A percentile compares a stretch with the other conserved stretches of the same genome.
Evolutionary conservation across 2,329 filamentous ascomycete species (phyloP).

Genomic region (Verticillium longisporum): DNA sequence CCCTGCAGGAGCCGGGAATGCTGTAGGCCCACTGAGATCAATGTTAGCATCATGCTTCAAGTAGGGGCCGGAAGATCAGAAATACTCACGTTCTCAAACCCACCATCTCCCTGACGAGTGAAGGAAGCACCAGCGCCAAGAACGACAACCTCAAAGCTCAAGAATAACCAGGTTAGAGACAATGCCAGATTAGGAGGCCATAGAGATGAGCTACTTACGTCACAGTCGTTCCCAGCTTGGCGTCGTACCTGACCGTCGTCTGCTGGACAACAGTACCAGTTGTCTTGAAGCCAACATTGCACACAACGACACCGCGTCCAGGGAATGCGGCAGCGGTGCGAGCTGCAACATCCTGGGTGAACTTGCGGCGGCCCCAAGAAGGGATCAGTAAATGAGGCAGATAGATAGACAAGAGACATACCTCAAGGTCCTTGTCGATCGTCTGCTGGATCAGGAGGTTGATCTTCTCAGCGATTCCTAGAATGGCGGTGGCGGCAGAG

Average conservation of each 20-base stretch:
- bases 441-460: background rate
- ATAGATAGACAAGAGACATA: background rate
- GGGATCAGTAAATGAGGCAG: background rate
- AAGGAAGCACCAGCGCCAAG: background rate
- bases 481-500: background rate
- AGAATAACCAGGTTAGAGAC: background rate
- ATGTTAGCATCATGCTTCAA: background rate
- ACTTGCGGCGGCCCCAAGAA: background rate
- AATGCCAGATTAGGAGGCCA: background rate
- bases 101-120: background rate
- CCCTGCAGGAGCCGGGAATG: background rate
- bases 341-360: background rate
- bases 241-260: background rate
- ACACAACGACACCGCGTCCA: background rate
- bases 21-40: background rate
- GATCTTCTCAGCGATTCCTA: background rate
- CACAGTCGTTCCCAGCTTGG: background rate
- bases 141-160: background rate
- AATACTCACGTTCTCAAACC: constrained; percentile 1
- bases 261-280: background rate
- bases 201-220: background rate
- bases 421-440: background rate
- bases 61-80: background rate
- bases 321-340: background rate
- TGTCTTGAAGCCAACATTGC: background rate